A percentile compares a stretch with the other conserved stretches of the same genome.
Evolutionary conservation across 306 rosid genomes (phyloP).

Genomic region (Vicia villosa): DNA sequence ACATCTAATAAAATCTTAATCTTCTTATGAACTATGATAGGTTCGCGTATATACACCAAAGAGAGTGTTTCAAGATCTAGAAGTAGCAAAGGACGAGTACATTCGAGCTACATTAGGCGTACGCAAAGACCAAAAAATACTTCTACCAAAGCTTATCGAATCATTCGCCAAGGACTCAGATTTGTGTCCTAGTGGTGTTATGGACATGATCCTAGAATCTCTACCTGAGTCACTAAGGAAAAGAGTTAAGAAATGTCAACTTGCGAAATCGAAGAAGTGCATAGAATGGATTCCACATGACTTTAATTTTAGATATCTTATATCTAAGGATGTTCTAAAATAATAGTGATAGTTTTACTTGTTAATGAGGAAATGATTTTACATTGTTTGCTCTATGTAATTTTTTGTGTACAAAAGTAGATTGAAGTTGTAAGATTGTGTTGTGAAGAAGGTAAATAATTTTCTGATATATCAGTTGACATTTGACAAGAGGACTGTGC

Average conservation of each 20-base stretch:
- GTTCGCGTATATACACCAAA: constrained; percentile 79
- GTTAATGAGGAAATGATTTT: not conserved
- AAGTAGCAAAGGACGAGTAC: constrained; percentile 75
- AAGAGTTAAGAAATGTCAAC: constrained; percentile 58
- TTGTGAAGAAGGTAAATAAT: constrained; percentile 43
- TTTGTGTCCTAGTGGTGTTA: constrained; percentile 57
- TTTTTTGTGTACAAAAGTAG: constrained; percentile 67
- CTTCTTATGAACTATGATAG: constrained; percentile 41
- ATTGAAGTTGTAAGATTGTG: constrained; percentile 31
- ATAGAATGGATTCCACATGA: constrained; percentile 84
- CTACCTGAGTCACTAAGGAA: constrained; percentile 78
- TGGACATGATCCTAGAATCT: constrained; percentile 72
- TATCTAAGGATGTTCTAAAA: constrained; percentile 77
- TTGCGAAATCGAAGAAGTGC: constrained; percentile 64
- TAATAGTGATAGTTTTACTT: constrained; percentile 28
- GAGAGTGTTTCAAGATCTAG: constrained; percentile 70
- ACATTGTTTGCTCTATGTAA: constrained; percentile 21
- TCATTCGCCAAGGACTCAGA: constrained; percentile 73
- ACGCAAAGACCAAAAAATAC: constrained; percentile 71
- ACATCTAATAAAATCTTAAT: not conserved
- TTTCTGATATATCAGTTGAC: not conserved
- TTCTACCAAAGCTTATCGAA: constrained; percentile 81
- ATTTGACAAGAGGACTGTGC: not conserved
- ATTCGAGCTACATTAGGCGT: constrained; percentile 81
- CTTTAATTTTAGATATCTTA: constrained; percentile 79